Base-by-base conservation (phyloP, 2,329 filamentous ascomycete genomes). In the Chaetomium olivaceum region DNA sequence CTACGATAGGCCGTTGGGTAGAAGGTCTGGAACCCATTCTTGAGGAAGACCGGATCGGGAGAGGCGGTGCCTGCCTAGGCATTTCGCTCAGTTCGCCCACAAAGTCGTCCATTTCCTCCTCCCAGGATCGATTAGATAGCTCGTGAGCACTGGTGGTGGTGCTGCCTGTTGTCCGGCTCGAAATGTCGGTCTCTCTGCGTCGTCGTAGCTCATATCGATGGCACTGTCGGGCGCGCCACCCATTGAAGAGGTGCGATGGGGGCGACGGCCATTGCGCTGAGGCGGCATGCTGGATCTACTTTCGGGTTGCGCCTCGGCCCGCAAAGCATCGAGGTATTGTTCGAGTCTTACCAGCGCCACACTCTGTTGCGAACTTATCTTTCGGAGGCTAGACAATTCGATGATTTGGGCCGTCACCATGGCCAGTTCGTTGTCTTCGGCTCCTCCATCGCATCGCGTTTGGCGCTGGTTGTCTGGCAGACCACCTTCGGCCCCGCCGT, bases 281-380 rank as follows among this genome's bases (percentile, higher is more conserved):
- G 67, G 54, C 12, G 55, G 54, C 19, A 61, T 56, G 25, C 31
- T 36, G 9, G 33, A n/a, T n/a, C 64, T 58, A 9, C 64, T 36
- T 11, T 55, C 55, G 4, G 71, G 69, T 54, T 75, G 69, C 46
- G 77, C 77, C 78, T 91, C 91, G 69, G 88, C 85, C 7, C 89
- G 89, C 6, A 93, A 83, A 0, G 89, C 86, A 73, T 91, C 89
- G 67, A 89, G 83, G 67, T 90, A 88, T 25, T 85, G 89, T 65
- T 89, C 88, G n/a, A 88, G 85, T 3, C 83, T 86, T 1, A 87
- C 86, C 67, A 91, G 87, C 62, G 89, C 87, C n/a, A 88, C 84
- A 76, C 86, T 87, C 67, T 84, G 85, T 72, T 87, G 88, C 74
- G 91, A 73, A 39, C 78, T 76, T n/a, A 70, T 65, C n/a, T 76